Conservation (phyloP, 306 rosid genomes). For the Cucurbita ficifolia region DNA sequence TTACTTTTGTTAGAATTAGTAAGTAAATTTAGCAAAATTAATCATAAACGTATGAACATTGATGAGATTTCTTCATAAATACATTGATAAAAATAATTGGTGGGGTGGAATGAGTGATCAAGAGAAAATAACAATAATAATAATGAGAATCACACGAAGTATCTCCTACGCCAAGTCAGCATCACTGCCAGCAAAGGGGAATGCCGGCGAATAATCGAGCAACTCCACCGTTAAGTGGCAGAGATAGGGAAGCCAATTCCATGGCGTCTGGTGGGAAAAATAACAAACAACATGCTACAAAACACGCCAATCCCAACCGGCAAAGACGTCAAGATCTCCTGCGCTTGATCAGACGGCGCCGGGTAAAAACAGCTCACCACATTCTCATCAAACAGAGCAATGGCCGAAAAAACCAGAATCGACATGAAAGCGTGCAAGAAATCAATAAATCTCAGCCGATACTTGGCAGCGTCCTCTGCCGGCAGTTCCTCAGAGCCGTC, state of each 20-base stretch:
- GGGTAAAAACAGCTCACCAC: constrained; percentile 60
- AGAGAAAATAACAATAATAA: neutral
- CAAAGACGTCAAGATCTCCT: constrained; percentile 33
- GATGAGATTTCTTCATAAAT: no score
- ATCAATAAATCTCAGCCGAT: constrained; percentile 35
- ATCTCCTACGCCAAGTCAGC: neutral
- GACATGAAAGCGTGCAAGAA: constrained; percentile 60
- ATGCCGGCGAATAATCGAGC: neutral
- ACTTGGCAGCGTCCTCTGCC: constrained; percentile 22
- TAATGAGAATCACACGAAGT: neutral
- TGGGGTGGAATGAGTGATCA: neutral
- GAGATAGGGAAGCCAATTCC: constrained; percentile 82
- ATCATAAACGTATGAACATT: no score
- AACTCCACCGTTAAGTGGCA: constrained; percentile 10
- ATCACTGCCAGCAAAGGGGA: neutral
- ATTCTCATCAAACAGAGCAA: constrained; percentile 59
- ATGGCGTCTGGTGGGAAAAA: constrained; percentile 57
- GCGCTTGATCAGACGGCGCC: constrained; percentile 40
- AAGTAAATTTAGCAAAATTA: no score
- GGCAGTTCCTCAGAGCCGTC: constrained; percentile 34
- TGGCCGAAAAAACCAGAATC: constrained; percentile 42
- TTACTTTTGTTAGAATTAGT: no score
- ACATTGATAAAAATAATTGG: no score
- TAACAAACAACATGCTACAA: constrained; percentile 50
- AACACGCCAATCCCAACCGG: constrained; percentile 54